Percentiles rank a stretch among this genome's conserved stretches.
phyloP scores from a whole-genome alignment of 768 basidiomycete genomes.

The Psilocybe cyanescens region DNA sequence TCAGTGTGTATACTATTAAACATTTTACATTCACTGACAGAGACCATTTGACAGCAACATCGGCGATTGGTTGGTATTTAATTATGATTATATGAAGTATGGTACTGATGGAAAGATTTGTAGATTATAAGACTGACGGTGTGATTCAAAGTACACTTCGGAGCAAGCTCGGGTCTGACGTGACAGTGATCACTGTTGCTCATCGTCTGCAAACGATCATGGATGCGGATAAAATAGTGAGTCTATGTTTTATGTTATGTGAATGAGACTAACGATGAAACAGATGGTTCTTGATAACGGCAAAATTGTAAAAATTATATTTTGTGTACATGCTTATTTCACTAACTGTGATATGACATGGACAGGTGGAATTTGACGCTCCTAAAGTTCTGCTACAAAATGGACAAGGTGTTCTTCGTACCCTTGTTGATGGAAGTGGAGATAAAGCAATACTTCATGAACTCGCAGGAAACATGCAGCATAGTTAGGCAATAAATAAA shows the following conservation, averaged over 20 bases:
- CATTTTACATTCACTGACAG: not conserved
- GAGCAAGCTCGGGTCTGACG: conserved; percentile 59
- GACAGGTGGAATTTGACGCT: conserved; percentile 7
- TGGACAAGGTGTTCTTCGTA: conserved; percentile 11
- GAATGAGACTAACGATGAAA: conserved; percentile 14
- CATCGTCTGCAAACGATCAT: conserved; percentile 74
- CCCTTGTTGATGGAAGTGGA: conserved; percentile 21
- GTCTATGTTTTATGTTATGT: conserved; percentile 16
- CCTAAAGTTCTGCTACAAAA: conserved; percentile 17
- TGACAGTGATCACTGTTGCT: conserved; percentile 70
- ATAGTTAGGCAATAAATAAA: not conserved
- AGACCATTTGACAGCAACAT: conserved; percentile 37
- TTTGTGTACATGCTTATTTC: conserved; percentile 15
- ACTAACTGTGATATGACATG: no score
- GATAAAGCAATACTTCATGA: conserved; percentile 17
- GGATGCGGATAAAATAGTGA: conserved; percentile 61
- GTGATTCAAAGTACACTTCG: conserved; percentile 75
- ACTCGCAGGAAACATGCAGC: conserved; percentile 16
- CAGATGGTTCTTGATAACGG: conserved; percentile 61
- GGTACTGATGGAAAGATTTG: not conserved
- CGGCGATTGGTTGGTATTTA: conserved; percentile 45
- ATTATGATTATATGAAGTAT: not conserved
- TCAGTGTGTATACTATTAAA: conserved; percentile 22
- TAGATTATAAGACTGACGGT: conserved; percentile 67
- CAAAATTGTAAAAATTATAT: conserved; percentile 38